A percentile compares a stretch with the other conserved stretches of the same genome.
Evolutionary conservation across 441 rosid genomes (phyloP).

Genomic region (Flueggea neowawraea): DNA sequence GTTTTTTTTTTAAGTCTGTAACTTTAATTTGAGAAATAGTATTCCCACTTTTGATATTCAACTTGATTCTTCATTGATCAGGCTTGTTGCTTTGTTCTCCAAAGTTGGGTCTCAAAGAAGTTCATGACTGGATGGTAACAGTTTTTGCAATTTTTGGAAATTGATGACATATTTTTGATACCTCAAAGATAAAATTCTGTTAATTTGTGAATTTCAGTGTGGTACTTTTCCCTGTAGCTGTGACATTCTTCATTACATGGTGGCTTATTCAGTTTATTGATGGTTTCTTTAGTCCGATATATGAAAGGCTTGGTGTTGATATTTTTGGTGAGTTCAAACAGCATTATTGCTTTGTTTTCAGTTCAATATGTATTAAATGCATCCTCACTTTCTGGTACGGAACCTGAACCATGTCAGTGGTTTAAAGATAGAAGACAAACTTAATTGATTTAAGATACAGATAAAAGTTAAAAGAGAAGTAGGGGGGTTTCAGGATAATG

Average conservation of each 20-base stretch:
- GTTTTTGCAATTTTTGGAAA: constrained; percentile 5
- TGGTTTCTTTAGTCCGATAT: constrained; percentile 93
- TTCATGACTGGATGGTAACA: constrained; percentile 97
- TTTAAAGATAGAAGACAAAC: too few relatives aligned
- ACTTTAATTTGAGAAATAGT: neutral
- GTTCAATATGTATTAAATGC: neutral
- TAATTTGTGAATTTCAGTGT: constrained; percentile 56
- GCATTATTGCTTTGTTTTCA: neutral
- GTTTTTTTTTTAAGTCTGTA: neutral
- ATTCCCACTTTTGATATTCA: neutral
- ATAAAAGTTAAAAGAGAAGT: too few relatives aligned
- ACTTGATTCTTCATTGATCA: constrained; percentile 24
- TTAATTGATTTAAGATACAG: too few relatives aligned
- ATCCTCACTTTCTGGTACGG: too few relatives aligned
- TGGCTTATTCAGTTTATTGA: constrained; percentile 97
- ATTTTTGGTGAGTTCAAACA: constrained; percentile 58
- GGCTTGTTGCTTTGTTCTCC: constrained; percentile 90
- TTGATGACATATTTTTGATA: constrained; percentile 6
- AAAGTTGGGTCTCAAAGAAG: constrained; percentile 96
- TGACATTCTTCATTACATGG: constrained; percentile 95
- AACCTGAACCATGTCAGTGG: too few relatives aligned
- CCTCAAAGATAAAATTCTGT: constrained; percentile 21
- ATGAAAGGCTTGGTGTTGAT: constrained; percentile 82
- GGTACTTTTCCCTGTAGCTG: constrained; percentile 90
- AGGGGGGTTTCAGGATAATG: too few relatives aligned